These are phyloP conservation scores for Trichoderma sp. DNA, from an alignment of 2,329 filamentous ascomycete genomes.

Conservation along the genomic window DNA sequence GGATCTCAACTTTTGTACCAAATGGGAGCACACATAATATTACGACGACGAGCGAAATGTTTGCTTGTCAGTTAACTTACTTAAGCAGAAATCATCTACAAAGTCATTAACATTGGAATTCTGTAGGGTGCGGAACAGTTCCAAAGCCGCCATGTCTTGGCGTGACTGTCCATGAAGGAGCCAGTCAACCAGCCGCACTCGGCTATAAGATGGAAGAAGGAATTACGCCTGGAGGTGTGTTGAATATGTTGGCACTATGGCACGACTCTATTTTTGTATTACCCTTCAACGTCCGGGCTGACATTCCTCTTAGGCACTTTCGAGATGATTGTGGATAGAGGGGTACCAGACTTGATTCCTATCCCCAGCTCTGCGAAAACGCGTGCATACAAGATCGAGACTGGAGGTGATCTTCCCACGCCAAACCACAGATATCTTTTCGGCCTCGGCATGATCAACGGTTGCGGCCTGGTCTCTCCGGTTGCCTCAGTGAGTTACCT, in stretches of 20 bases:
- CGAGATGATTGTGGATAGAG: not conserved
- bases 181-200: not conserved
- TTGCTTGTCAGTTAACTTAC: not conserved
- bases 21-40: not conserved
- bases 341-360: not conserved
- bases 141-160: not conserved
- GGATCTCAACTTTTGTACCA: not conserved
- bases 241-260: not conserved
- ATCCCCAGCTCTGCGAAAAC: not conserved
- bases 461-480: not conserved
- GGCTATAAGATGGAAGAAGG: not conserved
- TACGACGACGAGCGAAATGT: not conserved
- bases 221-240: not conserved
- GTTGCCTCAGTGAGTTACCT: not conserved
- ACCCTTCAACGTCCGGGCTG: accelerated
- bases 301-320: not conserved
- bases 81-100: not conserved
- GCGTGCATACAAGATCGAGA: not conserved
- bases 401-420: not conserved
- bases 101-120: not conserved
- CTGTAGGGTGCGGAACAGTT: not conserved
- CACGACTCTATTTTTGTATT: not conserved
- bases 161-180: not conserved
- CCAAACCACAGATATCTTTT: not conserved
- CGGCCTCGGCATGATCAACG: not conserved